Evolutionary conservation across 202 grass and related monocot genomes (phyloP).

Genomic region (Brachypodium distachyon): DNA sequence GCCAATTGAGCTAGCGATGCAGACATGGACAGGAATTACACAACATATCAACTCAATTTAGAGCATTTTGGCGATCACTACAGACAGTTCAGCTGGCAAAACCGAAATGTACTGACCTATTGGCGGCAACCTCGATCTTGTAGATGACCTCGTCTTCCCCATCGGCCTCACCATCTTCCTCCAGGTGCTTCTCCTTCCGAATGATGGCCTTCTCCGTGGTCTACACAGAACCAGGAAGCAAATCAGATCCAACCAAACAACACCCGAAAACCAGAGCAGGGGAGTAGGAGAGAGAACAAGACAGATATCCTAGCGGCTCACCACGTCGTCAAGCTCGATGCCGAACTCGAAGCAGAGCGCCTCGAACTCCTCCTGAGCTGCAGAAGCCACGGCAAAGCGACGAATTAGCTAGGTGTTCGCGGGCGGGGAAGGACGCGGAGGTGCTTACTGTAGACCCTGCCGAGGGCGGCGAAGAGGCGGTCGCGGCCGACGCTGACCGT

Average conservation of each 20-base stretch:
- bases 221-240: conserved; percentile 20
- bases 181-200: conserved; percentile 82
- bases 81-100: background rate
- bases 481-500: conserved; percentile 73
- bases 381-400: background rate
- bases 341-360: conserved; percentile 82
- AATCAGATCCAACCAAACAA: conserved; percentile 1
- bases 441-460: conserved; percentile 45
- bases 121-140: conserved; percentile 88
- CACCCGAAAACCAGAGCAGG: background rate
- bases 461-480: conserved; percentile 45
- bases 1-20: background rate
- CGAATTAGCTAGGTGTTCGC: background rate
- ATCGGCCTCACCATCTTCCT: conserved; percentile 40
- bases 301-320: conserved; percentile 15
- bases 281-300: background rate
- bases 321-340: conserved; percentile 97
- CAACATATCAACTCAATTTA: background rate
- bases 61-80: background rate
- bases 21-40: background rate
- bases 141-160: conserved; percentile 86
- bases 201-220: conserved; percentile 92
- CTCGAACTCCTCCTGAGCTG: conserved; percentile 74
- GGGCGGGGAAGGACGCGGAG: background rate
- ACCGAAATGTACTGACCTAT: conserved; percentile 40